Evolutionary conservation across 208 protist genomes (phyloP), one percentile per base, ranked within the genome.

Genomic region (Trypanosoma brucei): DNA sequence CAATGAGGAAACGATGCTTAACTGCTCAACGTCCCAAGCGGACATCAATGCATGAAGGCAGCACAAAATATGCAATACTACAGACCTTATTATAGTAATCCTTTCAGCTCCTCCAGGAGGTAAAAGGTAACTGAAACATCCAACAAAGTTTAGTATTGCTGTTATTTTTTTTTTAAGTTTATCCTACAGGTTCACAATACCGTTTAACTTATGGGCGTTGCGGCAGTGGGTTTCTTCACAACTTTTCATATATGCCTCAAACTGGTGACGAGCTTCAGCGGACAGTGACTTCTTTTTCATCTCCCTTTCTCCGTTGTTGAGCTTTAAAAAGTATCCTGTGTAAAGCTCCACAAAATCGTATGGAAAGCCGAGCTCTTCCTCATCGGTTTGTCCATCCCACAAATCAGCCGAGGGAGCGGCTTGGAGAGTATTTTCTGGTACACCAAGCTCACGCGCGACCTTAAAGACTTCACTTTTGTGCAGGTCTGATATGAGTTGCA

Each of bases 341-440:
- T 86, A 97, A 30, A 98, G 77, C 78, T 98, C 95, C 9, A 98
- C 92, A 80, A 97, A 98, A 66, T 98, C 96, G 75, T 98, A 98
- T 0, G 91, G 81, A 56, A 95, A 97, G 1, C 97, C 97, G 22
- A 98, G 82, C 73, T 98, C 97, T 11, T 97, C 91, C 65, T 98
- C 97, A 67, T 98, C 97, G 14, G 95, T 98, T 72, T 98, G 96
- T 0, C 79, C 93, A 37, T 93, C 80, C 97, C 97, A 98, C 13
- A 98, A 76, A 67, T 98, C 97, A 11, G 97, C 97, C 2, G 86
- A 96, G 5, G 97, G 94, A 22, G 86, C 65, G 1, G 97, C 96
- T 5, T 79, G 14, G n/a, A 94, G 57, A 1, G 94, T 95, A 51
- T 74, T 81, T 33, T 57, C 59, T 3, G 94, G 94, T 22, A 98